Base-by-base conservation (phyloP, 805 yeast genomes). In the Ogataea kodamae region DNA sequence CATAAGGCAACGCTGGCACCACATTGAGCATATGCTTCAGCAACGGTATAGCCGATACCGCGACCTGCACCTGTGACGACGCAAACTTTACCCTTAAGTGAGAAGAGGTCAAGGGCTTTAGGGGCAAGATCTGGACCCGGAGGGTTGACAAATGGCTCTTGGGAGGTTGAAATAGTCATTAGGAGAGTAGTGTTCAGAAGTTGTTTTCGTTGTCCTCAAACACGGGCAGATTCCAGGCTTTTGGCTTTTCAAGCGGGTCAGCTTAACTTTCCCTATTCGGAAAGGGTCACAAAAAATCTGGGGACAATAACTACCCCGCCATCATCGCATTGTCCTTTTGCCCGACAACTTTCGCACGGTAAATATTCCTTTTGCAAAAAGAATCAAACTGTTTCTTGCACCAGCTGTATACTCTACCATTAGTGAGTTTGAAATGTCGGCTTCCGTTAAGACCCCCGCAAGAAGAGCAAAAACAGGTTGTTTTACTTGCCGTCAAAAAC, bases 121-220 rank as follows among this genome's bases (percentile, higher is more conserved):
- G 68, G 59, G 16, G 79, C 63, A 16, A 76, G 60, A 41, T 61
- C 54, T 30, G 88, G 88, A 5, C 68, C 64, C 29, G 70, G 62
- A 15, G 35, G 35, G 10, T 32, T 32, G n/a, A 32, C 30, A 16
- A 32, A 32, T 26, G 29, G 21, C 17, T 26, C 21, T 26, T 26
- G 21, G n/a, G n/a, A n/a, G n/a, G n/a, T 26, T 10, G 21, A 5
- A n/a, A 26, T 6, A 14, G 29, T 26, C 29, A 26, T 26, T 14
- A 4, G 29, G 13, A n/a, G n/a, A n/a, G n/a, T n/a, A n/a, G n/a
- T n/a, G n/a, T n/a, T n/a, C n/a, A n/a, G n/a, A n/a, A n/a, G n/a
- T n/a, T n/a, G n/a, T n/a, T n/a, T n/a, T n/a, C n/a, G n/a, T n/a
- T n/a, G n/a, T n/a, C n/a, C n/a, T n/a, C n/a, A n/a, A n/a, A n/a